A percentile compares a stretch with the other conserved stretches of the same genome.
phyloP scores from a whole-genome alignment of 192 early-diverging fungal species.

The Backusella parvicylindrica region DNA sequence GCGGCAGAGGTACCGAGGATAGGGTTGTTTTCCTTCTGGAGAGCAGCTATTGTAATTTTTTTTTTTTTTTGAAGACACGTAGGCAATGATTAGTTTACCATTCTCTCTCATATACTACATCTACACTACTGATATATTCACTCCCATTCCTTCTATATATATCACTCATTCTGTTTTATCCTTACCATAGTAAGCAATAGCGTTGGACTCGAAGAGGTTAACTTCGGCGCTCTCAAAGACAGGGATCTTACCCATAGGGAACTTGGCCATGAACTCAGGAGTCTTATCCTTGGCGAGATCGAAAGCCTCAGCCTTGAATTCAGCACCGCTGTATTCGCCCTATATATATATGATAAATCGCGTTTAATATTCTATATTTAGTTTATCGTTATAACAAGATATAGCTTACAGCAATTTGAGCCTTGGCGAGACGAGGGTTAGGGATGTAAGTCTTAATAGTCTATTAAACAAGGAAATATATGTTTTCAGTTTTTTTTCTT shows the following conservation, averaged over 20 bases:
- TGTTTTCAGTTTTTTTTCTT: neutral
- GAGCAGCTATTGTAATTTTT: constrained; percentile 33
- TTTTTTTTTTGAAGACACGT: neutral
- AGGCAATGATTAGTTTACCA: neutral
- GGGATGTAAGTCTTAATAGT: constrained; percentile 62
- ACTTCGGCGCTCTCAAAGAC: constrained; percentile 80
- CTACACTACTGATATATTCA: too few relatives aligned
- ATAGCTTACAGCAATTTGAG: constrained; percentile 44
- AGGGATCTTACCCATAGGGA: constrained; percentile 89
- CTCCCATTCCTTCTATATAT: neutral
- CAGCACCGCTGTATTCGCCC: constrained; percentile 76
- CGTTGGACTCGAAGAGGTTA: constrained; percentile 75
- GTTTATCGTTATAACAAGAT: too few relatives aligned
- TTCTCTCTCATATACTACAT: constrained; percentile 35
- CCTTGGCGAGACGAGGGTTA: constrained; percentile 68
- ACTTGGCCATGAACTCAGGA: constrained; percentile 86
- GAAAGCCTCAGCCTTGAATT: constrained; percentile 66
- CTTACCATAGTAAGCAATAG: constrained; percentile 83
- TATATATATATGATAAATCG: neutral
- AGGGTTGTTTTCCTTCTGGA: constrained; percentile 43
- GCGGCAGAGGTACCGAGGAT: constrained; percentile 55
- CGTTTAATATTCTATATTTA: neutral
- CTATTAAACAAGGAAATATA: constrained; percentile 21
- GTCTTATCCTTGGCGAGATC: constrained; percentile 70
- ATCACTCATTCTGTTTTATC: neutral